Percentiles rank a stretch among this genome's conserved stretches.
Evolutionary conservation across 2,329 filamentous ascomycete species (phyloP).

Genomic region (Zymoseptoria passerinii): DNA sequence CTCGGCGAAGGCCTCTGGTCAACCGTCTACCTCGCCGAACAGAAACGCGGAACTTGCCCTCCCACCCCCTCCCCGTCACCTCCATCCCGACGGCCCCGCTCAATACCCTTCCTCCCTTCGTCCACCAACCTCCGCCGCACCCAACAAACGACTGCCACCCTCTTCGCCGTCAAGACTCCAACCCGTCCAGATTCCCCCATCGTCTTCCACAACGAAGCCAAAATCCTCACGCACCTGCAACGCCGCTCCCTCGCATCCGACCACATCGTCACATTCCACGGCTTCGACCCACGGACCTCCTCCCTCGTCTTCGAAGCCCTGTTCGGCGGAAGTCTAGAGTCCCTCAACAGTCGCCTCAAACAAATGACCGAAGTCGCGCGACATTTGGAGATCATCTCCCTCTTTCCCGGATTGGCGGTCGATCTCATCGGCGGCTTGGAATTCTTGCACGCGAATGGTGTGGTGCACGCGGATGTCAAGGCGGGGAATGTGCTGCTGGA

Average conservation of each 20-base stretch:
- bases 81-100: neutral
- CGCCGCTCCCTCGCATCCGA: constrained; percentile 13
- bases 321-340: constrained; percentile 26
- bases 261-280: constrained; percentile 29
- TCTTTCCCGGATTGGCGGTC: constrained; percentile 35
- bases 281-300: constrained; percentile 24
- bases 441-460: constrained; percentile 34
- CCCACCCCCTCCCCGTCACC: neutral
- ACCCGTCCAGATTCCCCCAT: constrained; percentile 25
- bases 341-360: constrained; percentile 21
- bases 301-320: constrained; percentile 29
- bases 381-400: constrained; percentile 27
- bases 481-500: constrained; percentile 39
- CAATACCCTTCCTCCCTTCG: neutral
- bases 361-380: constrained; percentile 29
- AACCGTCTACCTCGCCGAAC: constrained; percentile 28
- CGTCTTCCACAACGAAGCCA: constrained; percentile 29
- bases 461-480: constrained; percentile 42
- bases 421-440: constrained; percentile 35
- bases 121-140: constrained; percentile 6
- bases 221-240: constrained; percentile 26
- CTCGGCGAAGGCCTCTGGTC: constrained; percentile 31
- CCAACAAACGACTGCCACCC: constrained; percentile 14
- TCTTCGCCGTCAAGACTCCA: constrained; percentile 29
- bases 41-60: constrained; percentile 6